These are phyloP conservation scores for Saturnispora gosingensis DNA, from an alignment of 805 yeast species.

Conservation along the genomic window DNA sequence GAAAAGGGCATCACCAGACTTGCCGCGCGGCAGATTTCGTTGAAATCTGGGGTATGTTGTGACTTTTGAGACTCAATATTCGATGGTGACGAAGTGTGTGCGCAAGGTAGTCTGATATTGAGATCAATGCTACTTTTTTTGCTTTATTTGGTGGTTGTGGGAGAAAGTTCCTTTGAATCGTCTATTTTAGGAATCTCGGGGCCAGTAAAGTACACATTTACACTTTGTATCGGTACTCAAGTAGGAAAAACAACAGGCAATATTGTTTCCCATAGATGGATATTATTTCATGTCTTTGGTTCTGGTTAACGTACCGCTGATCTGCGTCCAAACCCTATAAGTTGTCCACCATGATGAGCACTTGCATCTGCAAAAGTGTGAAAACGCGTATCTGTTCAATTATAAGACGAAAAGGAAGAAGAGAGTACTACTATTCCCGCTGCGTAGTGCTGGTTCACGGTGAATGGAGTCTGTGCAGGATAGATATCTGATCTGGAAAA, in stretches of 20 bases:
- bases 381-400: neutral
- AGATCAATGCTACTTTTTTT: neutral
- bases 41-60: neutral
- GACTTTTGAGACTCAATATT: neutral
- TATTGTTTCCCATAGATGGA: no score
- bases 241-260: no score
- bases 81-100: neutral
- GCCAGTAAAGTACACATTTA: no score
- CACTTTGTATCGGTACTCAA: no score
- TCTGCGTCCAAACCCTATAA: neutral
- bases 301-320: neutral
- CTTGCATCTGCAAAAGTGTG: neutral
- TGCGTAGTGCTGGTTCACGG: neutral
- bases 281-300: no score
- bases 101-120: neutral
- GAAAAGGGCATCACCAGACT: neutral
- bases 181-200: no score
- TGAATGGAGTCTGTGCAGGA: neutral
- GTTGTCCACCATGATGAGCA: neutral
- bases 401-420: no score
- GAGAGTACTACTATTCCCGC: no score
- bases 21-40: neutral
- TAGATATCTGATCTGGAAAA: conserved; percentile 48
- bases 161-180: no score
- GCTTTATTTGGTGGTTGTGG: neutral